These are phyloP conservation scores for Coemansia sp. DNA, from an alignment of 192 early-diverging fungal species.

Conservation along the genomic window DNA sequence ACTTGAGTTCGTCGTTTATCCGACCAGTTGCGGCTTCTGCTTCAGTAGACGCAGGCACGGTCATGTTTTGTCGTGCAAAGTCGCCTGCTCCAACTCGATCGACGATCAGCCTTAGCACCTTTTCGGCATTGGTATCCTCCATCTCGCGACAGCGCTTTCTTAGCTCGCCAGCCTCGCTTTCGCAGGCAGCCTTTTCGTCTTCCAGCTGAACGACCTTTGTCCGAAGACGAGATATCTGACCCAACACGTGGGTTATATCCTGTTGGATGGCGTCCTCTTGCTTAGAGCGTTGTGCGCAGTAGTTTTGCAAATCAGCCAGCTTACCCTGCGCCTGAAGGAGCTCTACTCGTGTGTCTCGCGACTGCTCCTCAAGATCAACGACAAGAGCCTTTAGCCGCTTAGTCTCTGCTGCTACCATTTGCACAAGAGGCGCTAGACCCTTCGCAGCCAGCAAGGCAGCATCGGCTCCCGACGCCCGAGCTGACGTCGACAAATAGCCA, in stretches of 20 bases:
- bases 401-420: constrained; percentile 24
- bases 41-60: not conserved
- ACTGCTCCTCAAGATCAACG: constrained; percentile 28
- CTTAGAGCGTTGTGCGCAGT: constrained; percentile 28
- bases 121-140: constrained; percentile 26
- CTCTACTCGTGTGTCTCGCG: constrained; percentile 29
- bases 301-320: constrained; percentile 24
- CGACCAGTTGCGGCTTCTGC: not conserved
- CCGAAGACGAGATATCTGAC: constrained; percentile 43
- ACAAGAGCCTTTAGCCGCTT: constrained; percentile 19
- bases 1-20: not conserved
- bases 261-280: constrained; percentile 46
- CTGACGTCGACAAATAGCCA: not conserved
- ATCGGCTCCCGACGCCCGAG: constrained; percentile 16
- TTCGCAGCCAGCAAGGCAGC: constrained; percentile 22
- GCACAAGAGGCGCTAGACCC: constrained; percentile 25
- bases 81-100: constrained; percentile 37
- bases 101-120: constrained; percentile 43
- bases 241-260: constrained; percentile 47
- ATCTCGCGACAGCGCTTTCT: constrained; percentile 28
- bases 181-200: constrained; percentile 21
- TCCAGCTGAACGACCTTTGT: constrained; percentile 30
- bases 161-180: constrained; percentile 25
- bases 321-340: constrained; percentile 26
- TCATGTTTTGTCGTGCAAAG: constrained; percentile 14